These are phyloP conservation scores for Monoraphidium neglectum DNA, from an alignment of 139 green algal species.

Conservation along the genomic window DNA sequence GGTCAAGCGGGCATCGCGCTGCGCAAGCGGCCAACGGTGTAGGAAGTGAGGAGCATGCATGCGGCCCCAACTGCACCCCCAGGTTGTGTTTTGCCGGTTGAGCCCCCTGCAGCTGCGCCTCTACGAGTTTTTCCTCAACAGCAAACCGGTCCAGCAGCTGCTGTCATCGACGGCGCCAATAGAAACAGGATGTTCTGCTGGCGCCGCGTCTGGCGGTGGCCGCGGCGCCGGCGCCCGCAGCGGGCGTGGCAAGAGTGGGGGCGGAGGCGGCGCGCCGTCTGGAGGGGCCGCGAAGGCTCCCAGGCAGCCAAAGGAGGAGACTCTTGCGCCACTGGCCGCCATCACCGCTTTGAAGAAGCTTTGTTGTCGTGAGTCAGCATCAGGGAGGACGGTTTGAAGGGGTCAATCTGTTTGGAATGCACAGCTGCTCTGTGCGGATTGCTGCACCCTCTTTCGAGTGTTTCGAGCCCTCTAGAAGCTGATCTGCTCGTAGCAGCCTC, in stretches of 20 bases:
- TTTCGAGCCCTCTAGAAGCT: too few species aligned
- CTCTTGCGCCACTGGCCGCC: slow-evolving; percentile 54
- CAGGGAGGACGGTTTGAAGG: too few species aligned
- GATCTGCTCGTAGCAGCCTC: too few species aligned
- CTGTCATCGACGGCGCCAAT: slow-evolving; percentile 6
- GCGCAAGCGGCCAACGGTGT: too few species aligned
- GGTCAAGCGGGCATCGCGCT: too few species aligned
- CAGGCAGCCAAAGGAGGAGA: neutral
- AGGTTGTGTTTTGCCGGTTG: slow-evolving; percentile 95
- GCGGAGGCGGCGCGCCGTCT: neutral
- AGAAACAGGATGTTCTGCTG: too few species aligned
- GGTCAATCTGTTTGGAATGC: too few species aligned
- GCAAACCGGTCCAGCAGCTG: slow-evolving; percentile 34
- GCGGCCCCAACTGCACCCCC: too few species aligned
- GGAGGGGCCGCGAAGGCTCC: neutral
- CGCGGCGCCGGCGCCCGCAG: neutral
- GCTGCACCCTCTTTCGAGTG: too few species aligned
- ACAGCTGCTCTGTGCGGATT: too few species aligned
- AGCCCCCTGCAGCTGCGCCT: slow-evolving; percentile 83
- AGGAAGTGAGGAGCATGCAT: too few species aligned
- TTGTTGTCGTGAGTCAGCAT: too few species aligned
- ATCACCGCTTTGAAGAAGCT: slow-evolving; percentile 96
- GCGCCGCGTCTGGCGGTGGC: neutral
- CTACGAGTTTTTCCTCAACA: slow-evolving; percentile 88
- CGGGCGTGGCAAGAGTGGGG: neutral